These are phyloP conservation scores for Avena sativa DNA, from an alignment of 176 grass and related monocot genomes.

Conservation along the genomic window DNA sequence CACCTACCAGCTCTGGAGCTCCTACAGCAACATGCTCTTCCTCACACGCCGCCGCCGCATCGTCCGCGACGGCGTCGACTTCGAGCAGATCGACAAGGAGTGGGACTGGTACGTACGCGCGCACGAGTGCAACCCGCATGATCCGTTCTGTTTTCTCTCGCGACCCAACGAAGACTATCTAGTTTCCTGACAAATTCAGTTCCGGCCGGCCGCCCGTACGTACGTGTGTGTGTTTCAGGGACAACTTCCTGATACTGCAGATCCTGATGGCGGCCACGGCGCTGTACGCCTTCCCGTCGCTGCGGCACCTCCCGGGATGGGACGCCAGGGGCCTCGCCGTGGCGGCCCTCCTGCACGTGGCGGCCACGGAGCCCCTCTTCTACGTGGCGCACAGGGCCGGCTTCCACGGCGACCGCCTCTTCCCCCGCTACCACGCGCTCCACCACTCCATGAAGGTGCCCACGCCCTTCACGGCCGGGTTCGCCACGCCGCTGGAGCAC, in stretches of 20 bases:
- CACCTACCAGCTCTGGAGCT: slow-evolving; percentile 62
- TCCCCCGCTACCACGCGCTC: slow-evolving; percentile 63
- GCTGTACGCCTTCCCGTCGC: slow-evolving; percentile 53
- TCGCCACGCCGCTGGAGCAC: slow-evolving; percentile 82
- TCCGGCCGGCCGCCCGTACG: no score
- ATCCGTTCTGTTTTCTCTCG: not conserved
- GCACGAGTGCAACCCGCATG: not conserved
- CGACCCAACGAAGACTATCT: no score
- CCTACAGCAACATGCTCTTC: slow-evolving; percentile 87
- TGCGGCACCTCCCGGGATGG: slow-evolving; percentile 66
- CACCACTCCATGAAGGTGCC: slow-evolving; percentile 79
- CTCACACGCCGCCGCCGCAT: slow-evolving; percentile 63
- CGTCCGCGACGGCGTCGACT: slow-evolving; percentile 72
- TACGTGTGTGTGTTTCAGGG: slow-evolving; percentile 44
- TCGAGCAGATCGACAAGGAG: slow-evolving; percentile 78
- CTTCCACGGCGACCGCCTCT: slow-evolving; percentile 64
- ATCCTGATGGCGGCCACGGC: slow-evolving; percentile 56
- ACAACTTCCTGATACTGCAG: slow-evolving; percentile 91
- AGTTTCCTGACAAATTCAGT: not conserved
- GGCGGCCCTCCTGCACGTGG: slow-evolving; percentile 54
- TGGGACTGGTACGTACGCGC: slow-evolving; percentile 77
- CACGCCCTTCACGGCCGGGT: slow-evolving; percentile 76
- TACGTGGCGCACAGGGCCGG: slow-evolving; percentile 60
- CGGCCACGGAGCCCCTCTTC: slow-evolving; percentile 66
- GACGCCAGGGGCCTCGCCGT: slow-evolving; percentile 52